Base-by-base conservation (phyloP, 176 grass and related monocot species). In the Oryza glaberrima region DNA sequence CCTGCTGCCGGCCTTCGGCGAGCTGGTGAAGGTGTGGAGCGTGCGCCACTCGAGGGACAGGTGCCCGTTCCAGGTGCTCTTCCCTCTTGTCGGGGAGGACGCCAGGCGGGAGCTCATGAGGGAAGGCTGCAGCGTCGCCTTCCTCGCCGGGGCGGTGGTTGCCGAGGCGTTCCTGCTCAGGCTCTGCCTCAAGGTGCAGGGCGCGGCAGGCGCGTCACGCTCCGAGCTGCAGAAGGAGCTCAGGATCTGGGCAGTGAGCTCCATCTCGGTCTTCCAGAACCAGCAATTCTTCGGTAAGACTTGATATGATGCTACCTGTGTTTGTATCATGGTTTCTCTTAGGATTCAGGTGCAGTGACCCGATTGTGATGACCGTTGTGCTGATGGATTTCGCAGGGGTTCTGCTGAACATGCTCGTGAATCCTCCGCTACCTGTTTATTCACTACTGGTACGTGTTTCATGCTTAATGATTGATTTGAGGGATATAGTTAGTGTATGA, bases 1-100 rank as follows among this genome's bases (percentile, higher is more conserved):
- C 14, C 82, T 96, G 49, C 86, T 96, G 72, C 91, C 94, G 54
- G 80, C 86, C 5, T 96, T 99, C 44, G 76, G 76, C 28, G 97
- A 99, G 74, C 92, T 96, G 48, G 91, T 96, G 87, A 88, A 88
- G 81, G 86, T 99, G 75, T 99, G 97, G 97, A 96, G 88, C 6
- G 90, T 94, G 84, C 88, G 75, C 26, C 88, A 94, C 64, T 84
- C 86, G 0, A 85, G 15, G 85, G 84, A 75, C 64, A 84, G 79
- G 54, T 89, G 91, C 72, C 80, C 81, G 36, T 89, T 99, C 77
- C 85, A 83, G 77, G 83, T 91, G 78, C 77, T 99, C 14, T 96
- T 99, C 86, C 94, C 93, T 38, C 87, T 96, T 4, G 89, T 89
- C 3, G 91, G 90, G 73, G 90, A 90, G 13, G 91, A 99, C 54